Percentiles rank a stretch among this genome's conserved stretches.
Conservation (phyloP, 768 basidiomycete species). For the Boletus sp. region DNA sequence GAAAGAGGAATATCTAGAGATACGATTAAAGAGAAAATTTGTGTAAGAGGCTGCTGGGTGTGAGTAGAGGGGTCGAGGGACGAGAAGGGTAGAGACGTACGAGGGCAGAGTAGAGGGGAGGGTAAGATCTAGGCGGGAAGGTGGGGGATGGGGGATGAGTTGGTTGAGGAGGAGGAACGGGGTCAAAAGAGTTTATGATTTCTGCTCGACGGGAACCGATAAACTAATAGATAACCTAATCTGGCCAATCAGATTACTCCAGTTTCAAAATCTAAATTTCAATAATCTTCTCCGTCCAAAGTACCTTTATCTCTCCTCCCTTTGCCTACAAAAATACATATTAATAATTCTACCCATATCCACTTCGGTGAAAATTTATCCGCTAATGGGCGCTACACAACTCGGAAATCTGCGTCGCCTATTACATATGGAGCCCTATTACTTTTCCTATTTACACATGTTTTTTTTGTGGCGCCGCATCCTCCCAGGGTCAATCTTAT, state of each 20-base stretch:
- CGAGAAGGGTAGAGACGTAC: background rate
- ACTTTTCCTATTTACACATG: conserved; percentile 16
- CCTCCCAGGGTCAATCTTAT: conserved; percentile 34
- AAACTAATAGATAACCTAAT: conserved; percentile 40
- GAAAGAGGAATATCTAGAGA: conserved; percentile 29
- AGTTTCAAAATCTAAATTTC: conserved; percentile 26
- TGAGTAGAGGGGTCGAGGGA: conserved; percentile 5
- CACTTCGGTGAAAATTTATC: conserved; percentile 27
- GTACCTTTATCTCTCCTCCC: background rate
- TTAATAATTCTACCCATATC: background rate
- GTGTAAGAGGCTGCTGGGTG: conserved; percentile 21
- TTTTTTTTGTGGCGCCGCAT: conserved; percentile 26
- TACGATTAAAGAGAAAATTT: conserved; percentile 30
- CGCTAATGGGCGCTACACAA: conserved; percentile 26
- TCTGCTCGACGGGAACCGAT: conserved; percentile 37
- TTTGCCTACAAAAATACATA: background rate
- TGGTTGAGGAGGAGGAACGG: conserved; percentile 28
- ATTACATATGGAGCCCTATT: conserved; percentile 27
- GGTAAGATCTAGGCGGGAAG: background rate
- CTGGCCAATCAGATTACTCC: conserved; percentile 36
- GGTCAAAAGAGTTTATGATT: conserved; percentile 36
- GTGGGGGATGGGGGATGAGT: background rate
- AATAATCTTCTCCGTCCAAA: conserved; percentile 16
- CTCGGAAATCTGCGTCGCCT: conserved; percentile 28
- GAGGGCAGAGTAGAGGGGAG: background rate